These are phyloP conservation scores for Metschnikowia koreensis DNA, from an alignment of 805 yeast genomes.

Conservation along the genomic window DNA sequence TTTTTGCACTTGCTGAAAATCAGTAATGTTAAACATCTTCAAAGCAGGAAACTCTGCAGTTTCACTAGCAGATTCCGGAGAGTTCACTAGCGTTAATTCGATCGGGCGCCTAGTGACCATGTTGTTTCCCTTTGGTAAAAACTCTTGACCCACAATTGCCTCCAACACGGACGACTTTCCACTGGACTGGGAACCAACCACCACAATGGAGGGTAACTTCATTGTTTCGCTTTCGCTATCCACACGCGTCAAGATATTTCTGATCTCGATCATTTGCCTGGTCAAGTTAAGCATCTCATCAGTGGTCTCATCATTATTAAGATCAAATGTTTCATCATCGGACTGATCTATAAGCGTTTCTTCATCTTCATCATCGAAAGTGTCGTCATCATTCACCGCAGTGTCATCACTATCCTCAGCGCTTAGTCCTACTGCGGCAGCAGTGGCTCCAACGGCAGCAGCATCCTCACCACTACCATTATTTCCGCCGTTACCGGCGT, in stretches of 20 bases:
- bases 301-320: constrained; percentile 54
- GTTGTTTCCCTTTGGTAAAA: constrained; percentile 93
- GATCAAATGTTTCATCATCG: constrained; percentile 39
- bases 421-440: constrained; percentile 50
- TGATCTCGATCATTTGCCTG: constrained; percentile 94
- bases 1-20: constrained; percentile 84
- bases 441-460: constrained; percentile 48
- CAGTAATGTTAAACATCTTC: constrained; percentile 76
- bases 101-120: constrained; percentile 99
- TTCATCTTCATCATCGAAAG: constrained; percentile 52
- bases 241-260: constrained; percentile 71
- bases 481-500: constrained; percentile 27
- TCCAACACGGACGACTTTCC: constrained; percentile 97
- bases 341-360: constrained; percentile 41
- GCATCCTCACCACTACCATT: constrained; percentile 34
- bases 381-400: constrained; percentile 24
- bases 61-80: constrained; percentile 77
- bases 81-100: constrained; percentile 86
- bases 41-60: constrained; percentile 92
- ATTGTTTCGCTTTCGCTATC: constrained; percentile 69
- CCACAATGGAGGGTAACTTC: constrained; percentile 91
- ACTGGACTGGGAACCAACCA: constrained; percentile 94
- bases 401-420: constrained; percentile 37
- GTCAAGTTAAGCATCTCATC: constrained; percentile 87
- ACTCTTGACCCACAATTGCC: constrained; percentile 96